Evolutionary conservation across 106 monocot species (phyloP).

Genomic region (Allium sativum): DNA sequence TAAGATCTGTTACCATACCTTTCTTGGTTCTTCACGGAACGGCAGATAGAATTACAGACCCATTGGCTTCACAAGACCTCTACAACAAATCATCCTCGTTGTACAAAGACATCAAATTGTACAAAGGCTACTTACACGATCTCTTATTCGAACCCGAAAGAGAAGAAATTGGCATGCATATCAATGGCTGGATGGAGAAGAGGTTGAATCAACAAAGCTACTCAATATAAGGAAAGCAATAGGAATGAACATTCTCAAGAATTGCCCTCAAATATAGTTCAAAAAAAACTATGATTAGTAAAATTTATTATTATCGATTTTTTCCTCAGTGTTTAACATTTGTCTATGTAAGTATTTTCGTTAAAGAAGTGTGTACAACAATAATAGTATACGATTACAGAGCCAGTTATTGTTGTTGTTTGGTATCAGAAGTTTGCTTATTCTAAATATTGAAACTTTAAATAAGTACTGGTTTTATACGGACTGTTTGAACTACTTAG

Average conservation of each 20-base stretch:
- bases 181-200: constrained; percentile 58
- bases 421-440: too few relatives aligned
- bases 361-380: neutral
- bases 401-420: neutral
- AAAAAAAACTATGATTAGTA: neutral
- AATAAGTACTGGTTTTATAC: too few relatives aligned
- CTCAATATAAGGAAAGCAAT: neutral
- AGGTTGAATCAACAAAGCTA: constrained; percentile 16
- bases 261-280: constrained; percentile 2
- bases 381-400: neutral
- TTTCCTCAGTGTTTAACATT: neutral
- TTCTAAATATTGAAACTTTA: too few relatives aligned
- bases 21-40: constrained; percentile 73
- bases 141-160: constrained; percentile 69
- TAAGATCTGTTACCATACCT: constrained; percentile 45
- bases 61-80: constrained; percentile 52
- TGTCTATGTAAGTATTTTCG: neutral
- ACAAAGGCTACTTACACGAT: constrained; percentile 65
- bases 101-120: constrained; percentile 54
- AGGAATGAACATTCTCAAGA: neutral
- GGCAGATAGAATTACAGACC: constrained; percentile 60
- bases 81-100: constrained; percentile 40
- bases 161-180: constrained; percentile 42
- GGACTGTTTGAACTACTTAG: too few relatives aligned
- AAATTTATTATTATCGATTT: neutral